Conservation (phyloP, 768 basidiomycete genomes). For the Termitomyces titanicus region DNA sequence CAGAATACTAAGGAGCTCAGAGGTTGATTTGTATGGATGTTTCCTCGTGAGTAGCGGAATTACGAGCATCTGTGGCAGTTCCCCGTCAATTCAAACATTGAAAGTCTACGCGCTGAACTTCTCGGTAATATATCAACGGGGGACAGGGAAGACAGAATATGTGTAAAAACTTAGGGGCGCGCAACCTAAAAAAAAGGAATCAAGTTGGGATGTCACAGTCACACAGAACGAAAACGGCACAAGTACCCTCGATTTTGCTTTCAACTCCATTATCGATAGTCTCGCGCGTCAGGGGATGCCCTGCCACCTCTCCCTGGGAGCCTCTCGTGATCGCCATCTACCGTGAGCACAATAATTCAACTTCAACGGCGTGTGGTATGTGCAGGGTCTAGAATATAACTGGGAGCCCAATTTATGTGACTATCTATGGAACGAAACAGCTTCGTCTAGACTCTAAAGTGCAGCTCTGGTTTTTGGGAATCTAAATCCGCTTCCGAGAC, state of each 20-base stretch:
- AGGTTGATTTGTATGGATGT: constrained; percentile 12
- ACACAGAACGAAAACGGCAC: too few relatives aligned
- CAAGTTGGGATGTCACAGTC: not conserved
- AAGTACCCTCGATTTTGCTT: too few relatives aligned
- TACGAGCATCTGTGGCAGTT: constrained; percentile 9
- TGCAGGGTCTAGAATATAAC: not conserved
- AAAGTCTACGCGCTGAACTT: constrained; percentile 7
- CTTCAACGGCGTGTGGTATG: not conserved
- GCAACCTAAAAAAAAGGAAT: too few relatives aligned
- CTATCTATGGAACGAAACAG: too few relatives aligned
- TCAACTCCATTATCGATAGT: too few relatives aligned
- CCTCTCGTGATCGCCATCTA: constrained; percentile 1
- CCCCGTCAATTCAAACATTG: constrained; percentile 8
- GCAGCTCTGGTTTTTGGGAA: not conserved
- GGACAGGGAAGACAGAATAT: not conserved
- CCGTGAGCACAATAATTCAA: not conserved
- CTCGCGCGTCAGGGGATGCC: constrained; percentile 2
- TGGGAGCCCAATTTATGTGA: not conserved
- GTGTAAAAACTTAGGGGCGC: constrained; percentile 1
- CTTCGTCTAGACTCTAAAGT: too few relatives aligned
- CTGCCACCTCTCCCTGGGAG: constrained; percentile 1
- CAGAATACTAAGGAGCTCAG: constrained; percentile 13
- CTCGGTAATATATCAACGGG: constrained; percentile 6
- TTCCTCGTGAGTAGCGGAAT: constrained; percentile 13
- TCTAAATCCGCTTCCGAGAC: not conserved